phyloP scores from a whole-genome alignment of 257 asterid species.

The Coffea canephora region DNA sequence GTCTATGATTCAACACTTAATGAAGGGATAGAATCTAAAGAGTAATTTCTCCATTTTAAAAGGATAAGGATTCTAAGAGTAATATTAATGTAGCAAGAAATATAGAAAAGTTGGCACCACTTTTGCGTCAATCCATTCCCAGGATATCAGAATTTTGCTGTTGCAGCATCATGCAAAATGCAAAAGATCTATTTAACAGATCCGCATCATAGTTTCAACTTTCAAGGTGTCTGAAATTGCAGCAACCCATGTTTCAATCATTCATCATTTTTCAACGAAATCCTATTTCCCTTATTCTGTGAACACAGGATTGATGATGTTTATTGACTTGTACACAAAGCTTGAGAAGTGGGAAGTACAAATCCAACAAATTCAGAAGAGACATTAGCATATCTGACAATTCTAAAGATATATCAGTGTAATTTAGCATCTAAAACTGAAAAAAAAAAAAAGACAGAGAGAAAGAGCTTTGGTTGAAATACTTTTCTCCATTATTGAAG shows the following conservation, averaged over 20 bases:
- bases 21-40: background rate
- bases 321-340: background rate
- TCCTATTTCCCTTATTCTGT: background rate
- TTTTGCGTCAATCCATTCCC: background rate
- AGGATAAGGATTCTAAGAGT: background rate
- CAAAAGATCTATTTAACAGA: background rate
- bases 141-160: background rate
- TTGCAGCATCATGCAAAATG: background rate
- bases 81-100: background rate
- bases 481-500: background rate
- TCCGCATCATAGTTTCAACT: too few relatives aligned
- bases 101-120: background rate
- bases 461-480: background rate
- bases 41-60: background rate
- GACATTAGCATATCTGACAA: background rate
- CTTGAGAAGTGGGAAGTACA: background rate
- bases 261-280: too few relatives aligned
- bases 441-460: background rate
- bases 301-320: background rate
- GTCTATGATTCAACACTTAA: background rate
- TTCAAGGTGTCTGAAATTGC: background rate
- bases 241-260: background rate
- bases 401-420: background rate
- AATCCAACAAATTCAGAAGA: background rate
- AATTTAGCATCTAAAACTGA: background rate